Evolutionary conservation across 306 rosid species (phyloP).

Genomic region (Hippophae tibetana): DNA sequence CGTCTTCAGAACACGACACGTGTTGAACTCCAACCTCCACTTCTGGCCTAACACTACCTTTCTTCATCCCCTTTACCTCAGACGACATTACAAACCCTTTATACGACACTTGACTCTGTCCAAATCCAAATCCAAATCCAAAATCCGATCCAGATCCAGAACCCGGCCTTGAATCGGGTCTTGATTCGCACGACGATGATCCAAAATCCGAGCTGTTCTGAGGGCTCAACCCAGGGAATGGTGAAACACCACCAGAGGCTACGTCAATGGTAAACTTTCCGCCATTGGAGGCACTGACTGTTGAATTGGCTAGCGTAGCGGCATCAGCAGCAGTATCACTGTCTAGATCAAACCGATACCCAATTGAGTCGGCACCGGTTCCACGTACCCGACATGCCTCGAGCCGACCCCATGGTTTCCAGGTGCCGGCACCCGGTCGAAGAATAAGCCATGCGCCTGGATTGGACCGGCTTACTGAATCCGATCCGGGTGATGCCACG

Average conservation of each 20-base stretch:
- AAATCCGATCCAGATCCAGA: constrained; percentile 33
- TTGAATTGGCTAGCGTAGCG: constrained; percentile 23
- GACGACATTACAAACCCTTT: constrained; percentile 47
- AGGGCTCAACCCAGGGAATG: constrained; percentile 25
- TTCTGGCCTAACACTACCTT: constrained; percentile 23
- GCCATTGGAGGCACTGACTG: constrained; percentile 22
- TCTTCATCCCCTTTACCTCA: constrained; percentile 34
- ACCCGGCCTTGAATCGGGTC: constrained; percentile 15
- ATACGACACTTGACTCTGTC: constrained; percentile 12
- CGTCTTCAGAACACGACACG: constrained; percentile 47
- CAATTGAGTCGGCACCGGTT: constrained; percentile 27
- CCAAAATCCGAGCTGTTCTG: constrained; percentile 38
- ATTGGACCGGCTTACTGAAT: constrained; percentile 40
- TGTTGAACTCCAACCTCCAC: constrained; percentile 45
- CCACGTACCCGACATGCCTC: constrained; percentile 41
- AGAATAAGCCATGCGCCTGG: constrained; percentile 49
- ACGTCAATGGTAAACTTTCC: constrained; percentile 35
- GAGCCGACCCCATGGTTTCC: constrained; percentile 49
- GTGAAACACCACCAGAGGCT: constrained; percentile 10
- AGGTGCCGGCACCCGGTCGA: constrained; percentile 34
- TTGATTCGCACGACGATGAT: constrained; percentile 11
- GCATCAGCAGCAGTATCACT: constrained; percentile 15
- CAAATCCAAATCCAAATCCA: constrained; percentile 27
- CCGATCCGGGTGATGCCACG: constrained; percentile 34
- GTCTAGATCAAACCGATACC: constrained; percentile 31